These are phyloP conservation scores for Chalciporus pseudorubinellus DNA, from an alignment of 768 basidiomycete species.

Conservation along the genomic window DNA sequence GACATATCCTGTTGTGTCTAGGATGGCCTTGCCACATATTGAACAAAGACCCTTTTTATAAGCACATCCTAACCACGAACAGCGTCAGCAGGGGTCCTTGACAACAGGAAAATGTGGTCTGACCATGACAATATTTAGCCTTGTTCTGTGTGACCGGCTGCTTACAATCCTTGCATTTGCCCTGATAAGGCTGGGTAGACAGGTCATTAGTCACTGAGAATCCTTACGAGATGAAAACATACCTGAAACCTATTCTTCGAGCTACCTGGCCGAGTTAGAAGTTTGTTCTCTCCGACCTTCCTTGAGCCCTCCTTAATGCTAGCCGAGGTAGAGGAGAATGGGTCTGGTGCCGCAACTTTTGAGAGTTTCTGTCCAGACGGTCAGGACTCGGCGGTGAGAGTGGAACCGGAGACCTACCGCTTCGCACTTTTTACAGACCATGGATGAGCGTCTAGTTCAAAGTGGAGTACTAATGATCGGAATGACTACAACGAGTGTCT, in stretches of 20 bases:
- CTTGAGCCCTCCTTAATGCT: slow-evolving; percentile 79
- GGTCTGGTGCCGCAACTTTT: slow-evolving; percentile 87
- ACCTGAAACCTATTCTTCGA: slow-evolving; percentile 80
- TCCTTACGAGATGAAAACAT: slow-evolving; percentile 26
- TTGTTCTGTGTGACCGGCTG: slow-evolving; percentile 80
- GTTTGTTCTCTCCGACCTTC: slow-evolving; percentile 84
- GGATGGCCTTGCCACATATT: slow-evolving; percentile 84
- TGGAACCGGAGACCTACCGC: slow-evolving; percentile 41
- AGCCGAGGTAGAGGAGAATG: slow-evolving; percentile 69
- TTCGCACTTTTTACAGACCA: slow-evolving; percentile 91
- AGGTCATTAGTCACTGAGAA: slow-evolving; percentile 1
- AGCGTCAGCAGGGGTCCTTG: slow-evolving; percentile 4
- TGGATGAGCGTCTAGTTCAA: slow-evolving; percentile 29
- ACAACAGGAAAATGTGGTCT: slow-evolving; percentile 20
- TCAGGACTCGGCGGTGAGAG: slow-evolving; percentile 3
- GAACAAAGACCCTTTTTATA: slow-evolving; percentile 85
- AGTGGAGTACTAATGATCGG: neutral
- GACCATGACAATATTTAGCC: slow-evolving; percentile 88
- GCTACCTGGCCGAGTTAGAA: slow-evolving; percentile 63
- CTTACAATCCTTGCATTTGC: slow-evolving; percentile 87
- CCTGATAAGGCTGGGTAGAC: slow-evolving; percentile 67
- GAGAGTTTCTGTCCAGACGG: slow-evolving; percentile 68
- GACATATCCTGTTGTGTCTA: slow-evolving; percentile 78
- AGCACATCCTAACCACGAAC: slow-evolving; percentile 61
- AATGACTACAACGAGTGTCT: neutral